These are phyloP conservation scores for Elsinoe ampelina DNA, from an alignment of 2,329 filamentous ascomycete species.

Conservation along the genomic window DNA sequence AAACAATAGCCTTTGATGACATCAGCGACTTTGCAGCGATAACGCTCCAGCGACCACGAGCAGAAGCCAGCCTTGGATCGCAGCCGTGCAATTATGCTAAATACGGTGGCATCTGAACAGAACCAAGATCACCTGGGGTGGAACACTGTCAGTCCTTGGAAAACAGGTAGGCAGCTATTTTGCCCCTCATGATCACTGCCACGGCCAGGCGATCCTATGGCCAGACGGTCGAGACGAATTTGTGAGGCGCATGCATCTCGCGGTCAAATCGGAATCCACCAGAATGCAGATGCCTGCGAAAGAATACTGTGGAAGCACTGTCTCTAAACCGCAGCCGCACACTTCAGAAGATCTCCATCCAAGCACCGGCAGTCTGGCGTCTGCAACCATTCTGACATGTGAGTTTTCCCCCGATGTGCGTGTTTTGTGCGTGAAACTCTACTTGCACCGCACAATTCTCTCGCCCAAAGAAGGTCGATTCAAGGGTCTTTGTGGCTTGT, in stretches of 20 bases:
- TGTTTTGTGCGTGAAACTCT: constrained; percentile 4
- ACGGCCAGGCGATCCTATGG: neutral
- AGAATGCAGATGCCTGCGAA: neutral
- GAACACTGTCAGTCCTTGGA: neutral
- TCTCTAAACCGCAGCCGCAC: too few species aligned
- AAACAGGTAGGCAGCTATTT: neutral
- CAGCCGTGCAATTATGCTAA: too few species aligned
- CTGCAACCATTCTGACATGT: neutral
- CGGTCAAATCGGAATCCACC: neutral
- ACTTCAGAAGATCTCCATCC: neutral
- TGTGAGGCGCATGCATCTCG: constrained; percentile 8
- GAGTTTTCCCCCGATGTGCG: neutral
- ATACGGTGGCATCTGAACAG: too few species aligned
- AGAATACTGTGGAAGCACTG: neutral
- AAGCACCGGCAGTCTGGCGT: neutral
- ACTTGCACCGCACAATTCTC: constrained; percentile 4
- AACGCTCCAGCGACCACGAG: neutral
- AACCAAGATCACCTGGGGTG: too few species aligned
- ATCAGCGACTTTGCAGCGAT: neutral
- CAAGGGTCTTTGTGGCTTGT: constrained; percentile 9
- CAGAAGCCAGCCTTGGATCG: neutral
- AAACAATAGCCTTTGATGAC: constrained; percentile 6
- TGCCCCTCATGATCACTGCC: constrained; percentile 3
- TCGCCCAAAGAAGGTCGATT: neutral
- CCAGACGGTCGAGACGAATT: neutral